phyloP scores from a whole-genome alignment of 2,329 filamentous ascomycete species.

The Exophiala spinifera region DNA sequence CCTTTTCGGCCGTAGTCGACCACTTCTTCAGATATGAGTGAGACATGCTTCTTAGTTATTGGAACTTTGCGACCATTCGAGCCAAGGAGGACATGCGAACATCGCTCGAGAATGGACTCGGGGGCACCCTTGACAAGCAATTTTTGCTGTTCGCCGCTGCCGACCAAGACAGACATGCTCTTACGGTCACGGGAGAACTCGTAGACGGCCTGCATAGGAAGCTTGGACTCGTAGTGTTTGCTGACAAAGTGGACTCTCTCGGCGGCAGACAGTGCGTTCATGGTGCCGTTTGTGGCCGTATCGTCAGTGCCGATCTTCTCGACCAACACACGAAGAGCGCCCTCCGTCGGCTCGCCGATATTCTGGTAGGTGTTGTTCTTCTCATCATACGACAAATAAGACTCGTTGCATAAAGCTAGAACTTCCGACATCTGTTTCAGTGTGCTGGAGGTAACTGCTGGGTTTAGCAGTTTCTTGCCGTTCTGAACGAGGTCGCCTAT shows the following conservation, averaged over 20 bases:
- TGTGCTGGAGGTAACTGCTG: conserved; percentile 69
- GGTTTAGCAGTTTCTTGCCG: conserved; percentile 66
- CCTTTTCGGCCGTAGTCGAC: conserved; percentile 88
- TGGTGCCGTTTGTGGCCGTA: conserved; percentile 53
- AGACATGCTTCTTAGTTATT: conserved; percentile 65
- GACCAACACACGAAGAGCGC: conserved; percentile 80
- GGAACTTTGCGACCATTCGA: conserved; percentile 72
- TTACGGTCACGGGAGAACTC: conserved; percentile 98
- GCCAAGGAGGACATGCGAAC: conserved; percentile 76
- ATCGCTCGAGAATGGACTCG: conserved; percentile 89
- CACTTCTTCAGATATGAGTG: conserved; percentile 73
- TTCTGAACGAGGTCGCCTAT: conserved; percentile 68
- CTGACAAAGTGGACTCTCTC: conserved; percentile 77
- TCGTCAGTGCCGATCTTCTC: conserved; percentile 92
- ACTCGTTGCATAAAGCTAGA: conserved; percentile 80
- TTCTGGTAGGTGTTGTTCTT: conserved; percentile 72
- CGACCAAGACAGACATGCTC: conserved; percentile 96
- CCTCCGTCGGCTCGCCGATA: conserved; percentile 93
- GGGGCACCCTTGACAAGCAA: conserved; percentile 95
- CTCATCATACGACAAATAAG: conserved; percentile 75
- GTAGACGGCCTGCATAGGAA: conserved; percentile 76
- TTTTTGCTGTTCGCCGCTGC: conserved; percentile 66
- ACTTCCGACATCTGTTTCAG: conserved; percentile 73
- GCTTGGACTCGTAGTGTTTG: conserved; percentile 74
- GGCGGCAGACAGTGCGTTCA: conserved; percentile 47